A percentile compares a stretch with the other conserved stretches of the same genome.
Evolutionary conservation across 2,329 filamentous ascomycete genomes (phyloP).

Genomic region (Podosphaera aphanis): DNA sequence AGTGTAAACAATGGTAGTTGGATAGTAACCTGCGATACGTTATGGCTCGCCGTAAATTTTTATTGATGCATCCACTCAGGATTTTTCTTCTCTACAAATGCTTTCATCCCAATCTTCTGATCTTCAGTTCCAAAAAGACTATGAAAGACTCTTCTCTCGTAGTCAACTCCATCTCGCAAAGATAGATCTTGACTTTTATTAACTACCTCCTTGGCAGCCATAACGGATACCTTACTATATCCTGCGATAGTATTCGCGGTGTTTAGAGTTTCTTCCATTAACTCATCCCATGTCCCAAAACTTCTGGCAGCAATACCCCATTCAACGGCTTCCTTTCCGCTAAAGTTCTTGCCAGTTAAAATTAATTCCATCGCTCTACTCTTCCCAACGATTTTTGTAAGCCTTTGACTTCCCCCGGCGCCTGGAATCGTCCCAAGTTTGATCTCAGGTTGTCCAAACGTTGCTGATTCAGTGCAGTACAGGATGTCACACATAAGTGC

Average conservation of each 20-base stretch:
- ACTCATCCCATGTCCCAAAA: conserved; percentile 57
- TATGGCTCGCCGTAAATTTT: too few species aligned
- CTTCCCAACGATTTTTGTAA: conserved; percentile 68
- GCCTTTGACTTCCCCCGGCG: conserved; percentile 70
- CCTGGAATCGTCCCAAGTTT: conserved; percentile 85
- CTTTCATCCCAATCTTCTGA: conserved; percentile 92
- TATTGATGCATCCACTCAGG: conserved; percentile 68
- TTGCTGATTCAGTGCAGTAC: conserved; percentile 67
- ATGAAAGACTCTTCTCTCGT: conserved; percentile 83
- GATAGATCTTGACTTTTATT: conserved; percentile 92
- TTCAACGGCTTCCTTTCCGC: conserved; percentile 57
- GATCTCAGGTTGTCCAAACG: conserved; percentile 93
- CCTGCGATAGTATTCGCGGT: conserved; percentile 78
- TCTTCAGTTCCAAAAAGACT: conserved; percentile 79
- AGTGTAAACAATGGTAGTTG: too few species aligned
- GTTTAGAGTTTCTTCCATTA: conserved; percentile 58
- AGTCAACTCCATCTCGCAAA: conserved; percentile 78
- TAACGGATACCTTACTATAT: conserved; percentile 66
- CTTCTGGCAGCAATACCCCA: conserved; percentile 78
- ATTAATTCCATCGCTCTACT: conserved; percentile 78
- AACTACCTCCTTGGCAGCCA: conserved; percentile 90
- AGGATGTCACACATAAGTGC: conserved; percentile 95
- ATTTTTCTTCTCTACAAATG: conserved; percentile 89
- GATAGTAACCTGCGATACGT: too few species aligned
- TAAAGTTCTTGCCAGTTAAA: conserved; percentile 65